Base-by-base conservation (phyloP, 2,329 filamentous ascomycete genomes). In the Arthroderma uncinatum region DNA sequence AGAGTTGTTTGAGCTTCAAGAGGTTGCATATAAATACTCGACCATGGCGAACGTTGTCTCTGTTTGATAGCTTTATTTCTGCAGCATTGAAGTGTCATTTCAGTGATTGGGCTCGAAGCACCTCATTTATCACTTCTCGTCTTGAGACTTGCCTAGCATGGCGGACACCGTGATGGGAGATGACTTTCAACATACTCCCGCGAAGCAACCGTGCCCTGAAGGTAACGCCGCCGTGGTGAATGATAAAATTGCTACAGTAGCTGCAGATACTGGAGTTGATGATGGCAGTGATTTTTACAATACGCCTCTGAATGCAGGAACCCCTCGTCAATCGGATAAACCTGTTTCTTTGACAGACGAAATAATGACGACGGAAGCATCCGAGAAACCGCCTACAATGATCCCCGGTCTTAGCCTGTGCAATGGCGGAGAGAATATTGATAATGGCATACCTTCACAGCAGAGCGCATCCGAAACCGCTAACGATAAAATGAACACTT, bases 261-360 rank as follows among this genome's bases (percentile, higher is more conserved):
- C 71, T 56, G 67, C 58, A 58, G 64, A 62, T 57, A 67, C 39
- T 16, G 16, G 64, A 7, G 61, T 61, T 19, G 72, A 72, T 57
- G 67, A 71, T 64, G 70, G 65, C 53, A 74, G 70, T 58, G 70
- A 74, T 63, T 73, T 74, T 47, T 74, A 74, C 64, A 73, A 71
- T 55, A 73, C 71, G 8, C 70, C 70, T 2, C 61, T 68, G 56
- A 62, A 60, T 47, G 62, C 63, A 44, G 67, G 63, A 10, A 70
- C 67, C 0, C 68, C 70, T 2, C 60, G 65, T 21, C 57, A 19
- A 10, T 37, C 57, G 25, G 30, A n/a, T 12, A 25, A 53, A 6
- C 10, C 19, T 8, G 25, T 19, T 19, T 12, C 16, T 37, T 28
- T 37, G 16, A 34, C 37, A 5, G 21, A 28, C 23, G 50, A 39